A percentile compares a stretch with the other conserved stretches of the same genome.
phyloP scores from a whole-genome alignment of 352 stramenopile species.

The Phytophthora uliginosa region DNA sequence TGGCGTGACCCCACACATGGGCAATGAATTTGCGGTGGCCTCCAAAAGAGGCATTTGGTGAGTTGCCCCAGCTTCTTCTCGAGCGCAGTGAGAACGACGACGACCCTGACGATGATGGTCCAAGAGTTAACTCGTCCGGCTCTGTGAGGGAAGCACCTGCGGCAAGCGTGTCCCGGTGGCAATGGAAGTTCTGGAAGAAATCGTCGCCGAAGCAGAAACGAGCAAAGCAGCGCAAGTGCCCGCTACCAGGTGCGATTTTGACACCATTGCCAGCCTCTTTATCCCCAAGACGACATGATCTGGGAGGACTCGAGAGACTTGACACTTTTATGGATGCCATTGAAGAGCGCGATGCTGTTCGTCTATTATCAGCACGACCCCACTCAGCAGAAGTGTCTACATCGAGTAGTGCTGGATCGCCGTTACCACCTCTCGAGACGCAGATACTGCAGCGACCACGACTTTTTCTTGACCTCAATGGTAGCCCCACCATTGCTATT shows the following conservation, averaged over 20 bases:
- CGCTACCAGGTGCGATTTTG: conserved; percentile 17
- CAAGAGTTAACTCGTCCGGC: conserved; percentile 5
- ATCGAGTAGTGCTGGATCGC: conserved; percentile 1
- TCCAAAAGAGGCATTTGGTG: conserved; percentile 15
- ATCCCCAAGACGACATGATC: conserved; percentile 14
- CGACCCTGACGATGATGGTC: conserved; percentile 2
- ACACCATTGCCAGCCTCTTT: conserved; percentile 14
- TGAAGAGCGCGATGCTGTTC: conserved; percentile 10
- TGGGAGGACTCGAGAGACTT: conserved; percentile 4
- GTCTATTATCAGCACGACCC: background rate
- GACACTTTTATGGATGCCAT: conserved; percentile 21
- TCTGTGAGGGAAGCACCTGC: conserved; percentile 15
- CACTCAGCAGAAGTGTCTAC: background rate
- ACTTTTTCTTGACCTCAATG: conserved; percentile 48
- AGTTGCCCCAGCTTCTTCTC: conserved; percentile 28
- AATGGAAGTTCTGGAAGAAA: conserved; percentile 38
- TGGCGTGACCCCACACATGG: conserved; percentile 1
- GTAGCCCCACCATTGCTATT: conserved; percentile 25
- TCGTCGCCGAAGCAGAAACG: conserved; percentile 15
- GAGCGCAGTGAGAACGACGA: conserved; percentile 43
- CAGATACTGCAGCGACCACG: conserved; percentile 54
- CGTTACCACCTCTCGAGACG: conserved; percentile 47
- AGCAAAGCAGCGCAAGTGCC: conserved; percentile 27
- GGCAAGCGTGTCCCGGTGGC: conserved; percentile 22
- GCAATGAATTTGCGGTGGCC: conserved; percentile 24